Base-by-base conservation (phyloP, 768 basidiomycete genomes). In the Naganishia vaughanmartiniae region DNA sequence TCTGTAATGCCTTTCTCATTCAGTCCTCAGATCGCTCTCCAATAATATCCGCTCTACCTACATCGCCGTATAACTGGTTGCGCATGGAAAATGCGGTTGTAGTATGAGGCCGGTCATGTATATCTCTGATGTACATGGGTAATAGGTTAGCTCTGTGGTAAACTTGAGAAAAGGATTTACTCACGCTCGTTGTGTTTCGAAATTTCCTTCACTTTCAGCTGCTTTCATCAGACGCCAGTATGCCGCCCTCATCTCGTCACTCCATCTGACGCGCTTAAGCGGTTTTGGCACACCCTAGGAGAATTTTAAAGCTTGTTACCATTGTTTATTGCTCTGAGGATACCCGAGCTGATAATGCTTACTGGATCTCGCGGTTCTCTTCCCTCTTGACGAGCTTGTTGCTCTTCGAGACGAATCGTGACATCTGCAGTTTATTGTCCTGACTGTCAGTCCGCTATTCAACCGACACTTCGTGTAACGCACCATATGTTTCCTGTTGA, bases 171-270 rank as follows among this genome's bases (percentile, higher is more conserved):
- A 63, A 51, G 48, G 24, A 51, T 24, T 51, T 1, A 26, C 60
- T 63, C 39, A 63, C 60, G 60, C 60, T 15, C 28, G 39, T 11
- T 63, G 39, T 28, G 60, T 26, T 30, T 63, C 39, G 28, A 63
- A 63, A 45, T 28, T 63, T 15, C n/a, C 39, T 42, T 14, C n/a
- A 36, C 46, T 45, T 4, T 63, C 60, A 39, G 60, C 39, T 42
- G 60, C 42, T 17, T 63, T 63, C 39, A 45, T n/a, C 24, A 63
- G 26, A 21, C 39, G 60, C 60, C 60, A 63, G 15, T 26, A 63
- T 11, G 26, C 24, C 26, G 21, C 34, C 12, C 60, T 39, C 60
- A 63, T 63, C 24, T 42, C 60, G 10, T 63, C 60, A 19, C 60
- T 63, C 60, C 60, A 63, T n/a, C 60, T 36, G 14, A 63, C 39